Evolutionary conservation across 345 rosid genomes (phyloP).

Genomic region (Linum trigynum): DNA sequence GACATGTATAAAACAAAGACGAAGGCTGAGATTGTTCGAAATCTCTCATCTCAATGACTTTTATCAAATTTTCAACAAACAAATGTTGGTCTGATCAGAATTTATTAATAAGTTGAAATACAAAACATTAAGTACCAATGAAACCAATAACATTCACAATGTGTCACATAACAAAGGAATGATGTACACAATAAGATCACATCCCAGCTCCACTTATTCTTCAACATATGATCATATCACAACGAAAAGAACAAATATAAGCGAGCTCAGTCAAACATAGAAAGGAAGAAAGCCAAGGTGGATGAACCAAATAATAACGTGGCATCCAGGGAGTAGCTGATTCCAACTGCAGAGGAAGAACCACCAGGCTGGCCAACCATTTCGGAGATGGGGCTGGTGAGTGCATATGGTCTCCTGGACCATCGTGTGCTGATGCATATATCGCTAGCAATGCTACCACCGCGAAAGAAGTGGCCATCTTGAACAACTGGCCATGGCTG

Average conservation of each 20-base stretch:
- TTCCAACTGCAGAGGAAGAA: neutral
- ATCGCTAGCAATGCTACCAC: neutral
- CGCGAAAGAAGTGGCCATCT: neutral
- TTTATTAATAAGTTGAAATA: no score
- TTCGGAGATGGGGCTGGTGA: neutral
- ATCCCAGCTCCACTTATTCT: neutral
- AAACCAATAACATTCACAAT: no score
- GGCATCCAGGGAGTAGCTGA: neutral
- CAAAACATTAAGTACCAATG: no score
- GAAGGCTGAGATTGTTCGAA: no score
- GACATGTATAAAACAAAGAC: no score
- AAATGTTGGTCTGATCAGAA: no score
- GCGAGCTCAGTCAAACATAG: neutral
- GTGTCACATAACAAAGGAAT: no score
- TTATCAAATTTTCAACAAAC: no score
- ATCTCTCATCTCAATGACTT: no score
- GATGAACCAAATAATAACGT: neutral
- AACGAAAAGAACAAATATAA: neutral
- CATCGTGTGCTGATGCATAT: neutral
- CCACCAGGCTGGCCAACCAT: neutral
- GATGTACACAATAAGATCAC: no score
- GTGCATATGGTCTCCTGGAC: neutral
- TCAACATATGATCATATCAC: neutral
- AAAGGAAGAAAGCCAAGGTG: neutral
- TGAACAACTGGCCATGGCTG: neutral